These are phyloP conservation scores for Extremus antarcticus DNA, from an alignment of 495 filamentous ascomycete species.

Conservation along the genomic window DNA sequence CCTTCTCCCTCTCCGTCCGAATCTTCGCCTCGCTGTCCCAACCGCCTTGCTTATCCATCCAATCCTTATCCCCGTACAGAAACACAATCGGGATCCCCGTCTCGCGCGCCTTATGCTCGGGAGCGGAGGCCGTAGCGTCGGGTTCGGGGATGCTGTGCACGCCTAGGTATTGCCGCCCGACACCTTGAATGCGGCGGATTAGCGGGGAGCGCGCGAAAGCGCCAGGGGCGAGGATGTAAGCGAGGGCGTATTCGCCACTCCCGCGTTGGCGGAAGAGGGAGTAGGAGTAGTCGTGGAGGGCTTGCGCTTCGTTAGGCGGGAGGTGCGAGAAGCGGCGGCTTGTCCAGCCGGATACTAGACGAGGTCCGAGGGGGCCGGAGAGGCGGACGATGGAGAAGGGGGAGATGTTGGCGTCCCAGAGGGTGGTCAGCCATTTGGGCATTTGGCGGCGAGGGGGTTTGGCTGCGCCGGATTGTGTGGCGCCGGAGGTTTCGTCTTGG, in stretches of 20 bases:
- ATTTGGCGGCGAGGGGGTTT: constrained; percentile 48
- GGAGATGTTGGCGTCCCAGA: constrained; percentile 96
- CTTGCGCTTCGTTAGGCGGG: constrained; percentile 66
- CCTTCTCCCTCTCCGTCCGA: constrained; percentile 50
- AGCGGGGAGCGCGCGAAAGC: constrained; percentile 84
- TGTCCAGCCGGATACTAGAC: constrained; percentile 91
- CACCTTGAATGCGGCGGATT: constrained; percentile 74
- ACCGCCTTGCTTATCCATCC: constrained; percentile 92
- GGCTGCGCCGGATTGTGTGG: constrained; percentile 44
- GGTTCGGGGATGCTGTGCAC: constrained; percentile 18
- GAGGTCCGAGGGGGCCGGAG: constrained; percentile 82
- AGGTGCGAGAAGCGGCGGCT: constrained; percentile 83
- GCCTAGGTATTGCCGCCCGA: constrained; percentile 47
- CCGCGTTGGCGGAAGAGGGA: constrained; percentile 86
- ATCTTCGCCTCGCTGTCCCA: constrained; percentile 72
- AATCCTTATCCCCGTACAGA: constrained; percentile 95
- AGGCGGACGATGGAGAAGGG: constrained; percentile 85
- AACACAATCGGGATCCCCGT: constrained; percentile 75
- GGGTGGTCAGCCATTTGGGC: constrained; percentile 75
- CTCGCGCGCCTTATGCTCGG: constrained; percentile 36
- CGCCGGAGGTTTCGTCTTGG: constrained; percentile 36
- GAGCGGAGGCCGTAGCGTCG: constrained; percentile 9
- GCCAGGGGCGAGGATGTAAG: constrained; percentile 86
- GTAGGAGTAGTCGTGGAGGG: constrained; percentile 85
- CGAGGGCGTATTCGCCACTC: constrained; percentile 88